A percentile compares a stretch with the other conserved stretches of the same genome.
phyloP scores from a whole-genome alignment of 2,329 filamentous ascomycete species.

The Rutstroemia sp. region DNA sequence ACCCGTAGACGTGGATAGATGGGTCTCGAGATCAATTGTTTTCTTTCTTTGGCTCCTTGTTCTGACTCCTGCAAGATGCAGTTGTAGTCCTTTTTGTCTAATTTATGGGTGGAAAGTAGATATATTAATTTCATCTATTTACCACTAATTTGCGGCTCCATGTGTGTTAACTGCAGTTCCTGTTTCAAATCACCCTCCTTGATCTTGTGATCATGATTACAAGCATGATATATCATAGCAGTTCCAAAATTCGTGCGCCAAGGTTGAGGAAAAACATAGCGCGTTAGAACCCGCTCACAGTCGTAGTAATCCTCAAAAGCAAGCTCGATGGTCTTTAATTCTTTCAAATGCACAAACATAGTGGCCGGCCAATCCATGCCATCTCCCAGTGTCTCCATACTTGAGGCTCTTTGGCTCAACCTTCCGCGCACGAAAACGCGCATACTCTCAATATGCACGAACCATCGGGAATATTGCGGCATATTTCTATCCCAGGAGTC shows the following conservation, averaged over 20 bases:
- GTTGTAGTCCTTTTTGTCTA: slow-evolving; percentile 16
- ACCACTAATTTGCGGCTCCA: not conserved
- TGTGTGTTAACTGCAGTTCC: not conserved
- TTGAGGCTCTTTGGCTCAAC: not conserved
- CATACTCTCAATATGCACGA: not conserved
- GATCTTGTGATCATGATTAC: not conserved
- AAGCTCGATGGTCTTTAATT: not conserved
- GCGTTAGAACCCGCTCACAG: not conserved
- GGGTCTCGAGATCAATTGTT: not conserved
- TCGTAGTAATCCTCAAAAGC: not conserved
- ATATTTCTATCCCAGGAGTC: too few species aligned
- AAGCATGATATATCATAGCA: too few species aligned
- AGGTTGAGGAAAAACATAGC: not conserved
- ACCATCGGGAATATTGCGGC: too few species aligned
- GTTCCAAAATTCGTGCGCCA: too few species aligned
- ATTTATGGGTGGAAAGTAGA: not conserved
- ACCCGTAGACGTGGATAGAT: slow-evolving; percentile 27
- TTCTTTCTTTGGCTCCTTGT: not conserved
- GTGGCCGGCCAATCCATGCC: not conserved
- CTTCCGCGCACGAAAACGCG: not conserved
- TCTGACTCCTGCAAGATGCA: slow-evolving; percentile 19
- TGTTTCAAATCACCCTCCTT: not conserved
- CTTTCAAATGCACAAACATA: not conserved
- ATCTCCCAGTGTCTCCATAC: too few species aligned
- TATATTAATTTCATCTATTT: not conserved